Percentiles rank a stretch among this genome's conserved stretches.
Conservation (phyloP, 495 filamentous ascomycete genomes). For the Terfezia claveryi region DNA sequence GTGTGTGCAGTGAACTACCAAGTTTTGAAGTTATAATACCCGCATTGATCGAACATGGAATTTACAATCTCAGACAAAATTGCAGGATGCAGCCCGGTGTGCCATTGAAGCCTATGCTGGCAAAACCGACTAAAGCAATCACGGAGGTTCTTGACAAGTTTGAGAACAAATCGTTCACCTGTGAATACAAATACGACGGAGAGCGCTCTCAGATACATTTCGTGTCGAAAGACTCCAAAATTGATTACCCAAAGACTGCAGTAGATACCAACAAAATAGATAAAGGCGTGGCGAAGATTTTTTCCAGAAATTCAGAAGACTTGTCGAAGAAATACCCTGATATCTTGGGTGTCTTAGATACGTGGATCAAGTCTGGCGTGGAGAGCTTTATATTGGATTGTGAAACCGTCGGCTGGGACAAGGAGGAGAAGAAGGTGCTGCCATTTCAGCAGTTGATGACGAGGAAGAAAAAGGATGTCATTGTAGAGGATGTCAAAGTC, state of each 20-base stretch:
- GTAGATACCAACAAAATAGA: conserved; percentile 26
- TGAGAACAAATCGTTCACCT: conserved; percentile 85
- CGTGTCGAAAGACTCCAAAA: conserved; percentile 55
- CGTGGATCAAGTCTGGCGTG: conserved; percentile 73
- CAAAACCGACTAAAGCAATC: conserved; percentile 97
- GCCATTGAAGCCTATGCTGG: conserved; percentile 94
- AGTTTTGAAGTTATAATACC: conserved; percentile 92
- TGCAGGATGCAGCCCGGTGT: conserved; percentile 91
- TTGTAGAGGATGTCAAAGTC: conserved; percentile 87
- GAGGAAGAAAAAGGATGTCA: conserved; percentile 90
- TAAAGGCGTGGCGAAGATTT: conserved; percentile 62
- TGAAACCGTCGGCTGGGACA: conserved; percentile 96
- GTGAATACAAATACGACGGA: conserved; percentile 97
- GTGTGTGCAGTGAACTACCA: conserved; percentile 47
- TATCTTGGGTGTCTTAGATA: conserved; percentile 63
- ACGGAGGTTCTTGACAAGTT: conserved; percentile 95
- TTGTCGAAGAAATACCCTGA: conserved; percentile 94
- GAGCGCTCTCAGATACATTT: conserved; percentile 96
- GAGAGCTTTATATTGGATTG: conserved; percentile 93
- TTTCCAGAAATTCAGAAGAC: conserved; percentile 92
- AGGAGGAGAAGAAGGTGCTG: conserved; percentile 71
- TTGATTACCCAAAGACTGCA: conserved; percentile 29
- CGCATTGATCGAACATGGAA: conserved; percentile 63
- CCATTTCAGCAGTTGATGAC: conserved; percentile 98
- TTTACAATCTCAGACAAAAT: conserved; percentile 52